Base-by-base conservation (phyloP, 2,329 filamentous ascomycete species). In the Cylindrodendrum hubeiense region DNA sequence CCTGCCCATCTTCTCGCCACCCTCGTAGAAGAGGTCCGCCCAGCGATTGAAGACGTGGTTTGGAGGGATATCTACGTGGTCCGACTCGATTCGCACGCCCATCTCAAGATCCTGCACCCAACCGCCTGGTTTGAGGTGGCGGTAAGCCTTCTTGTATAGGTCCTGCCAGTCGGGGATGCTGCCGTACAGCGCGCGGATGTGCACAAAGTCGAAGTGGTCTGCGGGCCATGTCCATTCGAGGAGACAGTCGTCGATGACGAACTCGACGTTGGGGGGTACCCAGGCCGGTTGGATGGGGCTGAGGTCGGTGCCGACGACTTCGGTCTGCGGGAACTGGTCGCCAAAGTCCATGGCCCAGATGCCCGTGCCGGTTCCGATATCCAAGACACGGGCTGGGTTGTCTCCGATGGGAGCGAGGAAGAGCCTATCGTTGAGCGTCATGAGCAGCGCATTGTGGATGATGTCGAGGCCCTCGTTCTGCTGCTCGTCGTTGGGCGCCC, bases 281-380 rank as follows among this genome's bases (percentile, higher is more conserved):
- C 75, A 75, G 15, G 50, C 39, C 1, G 79, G 78, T 39, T 81
- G 79, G 22, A 79, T 79, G 3, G 77, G 75, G 22, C 75, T 77
- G 4, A 81, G 69, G 60, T 81, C 80, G 3, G 74, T 78, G 4
- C 79, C 79, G 28, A 73, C 72, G 13, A 80, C 73, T 26, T 74
- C 56, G 8, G 75, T 65, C 10, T 67, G 62, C 3, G 78, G 77
- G 47, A 72, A 74, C 17, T 73, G 65, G 24, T 79, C 76, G 5
- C 73, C 78, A 52, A 79, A 74, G 37, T 78, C 77, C 53, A 72
- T 76, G 3, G 86, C 83, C 87, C 86, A 88, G 63, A 86, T 84
- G 4, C 87, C 87, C 1, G 86, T 86, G 3, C 87, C 88, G 5
- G 86, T 89, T n/a, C 86, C 84, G 17, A 88, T 75, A 67, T 88